A percentile compares a stretch with the other conserved stretches of the same genome.
phyloP scores from a whole-genome alignment of 371 early-diverging fungal genomes.

The Mucor lusitanicus region DNA sequence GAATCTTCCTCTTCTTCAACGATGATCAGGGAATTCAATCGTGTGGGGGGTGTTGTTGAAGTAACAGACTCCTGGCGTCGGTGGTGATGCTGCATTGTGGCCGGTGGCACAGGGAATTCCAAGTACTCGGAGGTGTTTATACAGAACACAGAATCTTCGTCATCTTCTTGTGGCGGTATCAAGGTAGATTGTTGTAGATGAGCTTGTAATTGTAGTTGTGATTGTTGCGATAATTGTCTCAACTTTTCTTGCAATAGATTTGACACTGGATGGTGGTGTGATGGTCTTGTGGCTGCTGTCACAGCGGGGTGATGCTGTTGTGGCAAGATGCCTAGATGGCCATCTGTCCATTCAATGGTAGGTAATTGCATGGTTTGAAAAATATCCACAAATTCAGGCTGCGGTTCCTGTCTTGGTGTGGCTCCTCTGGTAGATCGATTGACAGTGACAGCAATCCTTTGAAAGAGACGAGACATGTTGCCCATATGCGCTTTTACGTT shows the following conservation, averaged over 20 bases:
- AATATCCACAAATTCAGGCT: not conserved
- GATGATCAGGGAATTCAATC: not conserved
- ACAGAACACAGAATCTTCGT: slow-evolving; percentile 1
- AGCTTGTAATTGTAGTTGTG: not conserved
- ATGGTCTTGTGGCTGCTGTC: not conserved
- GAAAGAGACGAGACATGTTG: not conserved
- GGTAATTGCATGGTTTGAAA: slow-evolving; percentile 2
- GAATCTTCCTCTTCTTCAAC: not conserved
- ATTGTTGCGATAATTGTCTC: not conserved
- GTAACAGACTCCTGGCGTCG: not conserved
- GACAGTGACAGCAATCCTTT: not conserved
- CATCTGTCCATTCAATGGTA: slow-evolving; percentile 14
- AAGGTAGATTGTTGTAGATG: not conserved
- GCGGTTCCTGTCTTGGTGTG: not conserved
- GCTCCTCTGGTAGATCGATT: not conserved
- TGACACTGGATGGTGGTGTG: not conserved
- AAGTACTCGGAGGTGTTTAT: not conserved
- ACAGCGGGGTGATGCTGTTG: not conserved
- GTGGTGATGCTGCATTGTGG: not conserved
- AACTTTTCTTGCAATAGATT: not conserved
- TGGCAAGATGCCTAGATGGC: slow-evolving; percentile 1
- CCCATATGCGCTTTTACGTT: not conserved
- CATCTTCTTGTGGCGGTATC: not conserved
- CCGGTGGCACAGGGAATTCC: not conserved
- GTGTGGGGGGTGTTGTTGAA: not conserved